These are phyloP conservation scores for Pseudomicrostroma phylloplanum DNA, from an alignment of 1,284 basidiomycete species.

Conservation along the genomic window DNA sequence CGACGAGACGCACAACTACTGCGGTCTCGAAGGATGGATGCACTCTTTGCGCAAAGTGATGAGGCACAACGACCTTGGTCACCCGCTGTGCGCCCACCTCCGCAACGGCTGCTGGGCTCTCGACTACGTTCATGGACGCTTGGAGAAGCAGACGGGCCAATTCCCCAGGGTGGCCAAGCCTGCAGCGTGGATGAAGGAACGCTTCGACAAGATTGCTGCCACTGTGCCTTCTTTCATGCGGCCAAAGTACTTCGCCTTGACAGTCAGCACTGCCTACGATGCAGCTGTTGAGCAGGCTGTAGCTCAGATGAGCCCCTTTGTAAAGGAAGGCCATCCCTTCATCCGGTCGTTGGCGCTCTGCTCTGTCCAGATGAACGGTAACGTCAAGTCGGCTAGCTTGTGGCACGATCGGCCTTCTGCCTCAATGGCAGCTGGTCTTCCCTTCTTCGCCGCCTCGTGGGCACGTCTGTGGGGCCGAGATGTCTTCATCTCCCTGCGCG, in stretches of 20 bases:
- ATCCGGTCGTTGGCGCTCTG: conserved; percentile 36
- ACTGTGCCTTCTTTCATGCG: conserved; percentile 40
- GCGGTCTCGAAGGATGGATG: conserved; percentile 45
- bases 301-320: conserved; percentile 33
- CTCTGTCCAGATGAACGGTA: conserved; percentile 43
- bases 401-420: conserved; percentile 41
- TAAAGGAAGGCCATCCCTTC: conserved; percentile 39
- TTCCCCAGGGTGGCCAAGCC: conserved; percentile 31
- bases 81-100: conserved; percentile 39
- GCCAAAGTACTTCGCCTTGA: conserved; percentile 45
- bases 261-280: conserved; percentile 34
- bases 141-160: conserved; percentile 56
- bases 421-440: conserved; percentile 44
- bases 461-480: conserved; percentile 44
- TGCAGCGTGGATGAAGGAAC: conserved; percentile 35
- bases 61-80: conserved; percentile 38
- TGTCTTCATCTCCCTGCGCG: conserved; percentile 44
- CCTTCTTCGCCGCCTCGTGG: conserved; percentile 44
- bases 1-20: conserved; percentile 30
- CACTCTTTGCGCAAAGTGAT: conserved; percentile 28
- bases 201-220: conserved; percentile 36
- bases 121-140: conserved; percentile 53
- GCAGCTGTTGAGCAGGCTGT: conserved; percentile 33
- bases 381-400: conserved; percentile 40
- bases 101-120: conserved; percentile 41